Evolutionary conservation across 1,284 basidiomycete species (phyloP).

Genomic region (Afroboletus lepidellus): DNA sequence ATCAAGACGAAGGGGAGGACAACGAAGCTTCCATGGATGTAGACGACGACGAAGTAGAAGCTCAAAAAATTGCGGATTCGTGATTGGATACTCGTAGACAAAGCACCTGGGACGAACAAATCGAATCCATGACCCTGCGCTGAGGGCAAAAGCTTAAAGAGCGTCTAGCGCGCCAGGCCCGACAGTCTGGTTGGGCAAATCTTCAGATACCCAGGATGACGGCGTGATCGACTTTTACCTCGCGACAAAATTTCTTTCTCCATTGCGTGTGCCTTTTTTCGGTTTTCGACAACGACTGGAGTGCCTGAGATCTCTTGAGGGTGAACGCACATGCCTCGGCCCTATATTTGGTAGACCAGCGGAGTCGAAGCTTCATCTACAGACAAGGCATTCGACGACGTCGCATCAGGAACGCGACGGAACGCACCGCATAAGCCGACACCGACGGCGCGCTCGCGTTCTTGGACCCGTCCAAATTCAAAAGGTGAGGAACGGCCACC

Average conservation of each 20-base stretch:
- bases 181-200: slow-evolving; percentile 16
- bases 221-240: slow-evolving; percentile 27
- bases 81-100: slow-evolving; percentile 7
- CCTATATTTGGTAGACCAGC: slow-evolving; percentile 47
- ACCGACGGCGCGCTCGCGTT: slow-evolving; percentile 15
- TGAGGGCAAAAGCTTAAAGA: slow-evolving; percentile 7
- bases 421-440: slow-evolving; percentile 17
- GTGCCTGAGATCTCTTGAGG: slow-evolving; percentile 42
- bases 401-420: background rate
- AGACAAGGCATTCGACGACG: background rate
- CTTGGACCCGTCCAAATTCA: slow-evolving; percentile 14
- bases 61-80: slow-evolving; percentile 25
- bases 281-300: slow-evolving; percentile 29
- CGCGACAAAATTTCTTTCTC: slow-evolving; percentile 45
- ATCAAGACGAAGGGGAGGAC: slow-evolving; percentile 49
- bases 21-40: slow-evolving; percentile 53
- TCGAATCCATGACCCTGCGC: too few relatives aligned
- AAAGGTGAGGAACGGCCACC: slow-evolving; percentile 28
- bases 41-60: slow-evolving; percentile 33
- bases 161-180: slow-evolving; percentile 19
- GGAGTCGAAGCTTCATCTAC: slow-evolving; percentile 42
- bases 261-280: slow-evolving; percentile 38
- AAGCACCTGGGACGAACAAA: background rate
- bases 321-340: slow-evolving; percentile 55
- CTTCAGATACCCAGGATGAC: slow-evolving; percentile 2